Base-by-base conservation (phyloP, 2,329 filamentous ascomycete genomes). In the Dothideomycetes sp. region DNA sequence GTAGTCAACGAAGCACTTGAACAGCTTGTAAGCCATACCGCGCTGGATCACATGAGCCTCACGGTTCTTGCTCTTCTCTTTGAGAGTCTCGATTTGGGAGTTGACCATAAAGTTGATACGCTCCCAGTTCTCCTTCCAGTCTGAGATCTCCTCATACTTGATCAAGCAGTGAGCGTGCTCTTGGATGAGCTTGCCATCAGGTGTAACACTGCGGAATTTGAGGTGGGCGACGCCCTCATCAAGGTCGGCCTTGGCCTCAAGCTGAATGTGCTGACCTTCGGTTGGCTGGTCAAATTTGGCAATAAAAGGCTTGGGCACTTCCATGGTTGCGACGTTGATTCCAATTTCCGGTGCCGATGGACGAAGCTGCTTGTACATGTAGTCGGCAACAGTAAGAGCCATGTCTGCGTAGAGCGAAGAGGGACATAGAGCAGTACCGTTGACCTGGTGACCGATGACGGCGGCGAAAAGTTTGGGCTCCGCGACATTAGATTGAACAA, bases 11-110 rank as follows among this genome's bases (percentile, higher is more conserved):
- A 76, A 61, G 38, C 70, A 65, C 52, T 70, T 70, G 62, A 76
- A 76, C 37, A 81, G 70, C 62, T 87, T 88, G 70, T 91, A 91
- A 11, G 81, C 79, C 64, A 87, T 75, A 24, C 81, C 81, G 18
- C 81, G 77, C 36, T 81, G 74, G 45, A 87, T 73, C 61, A 83
- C 81, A 56, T 82, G 81, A 19, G 81, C 80, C 41, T 73, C 71
- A 30, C 81, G 81, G 24, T 66, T 69, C 50, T 73, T 63, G 40
- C 81, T 79, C 43, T 76, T 79, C 45, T 73, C 69, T 51, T 77
- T 74, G 54, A 89, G 76, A 27, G 86, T 67, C 54, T 87, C 66
- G 41, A 71, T 64, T 53, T 70, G 68, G 36, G 61, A 63, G 54
- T 70, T 66, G 37, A 70, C 67, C 67, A 71, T 70, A 58, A 63